phyloP scores from a whole-genome alignment of 345 rosid species.

The Raphanus sativus region DNA sequence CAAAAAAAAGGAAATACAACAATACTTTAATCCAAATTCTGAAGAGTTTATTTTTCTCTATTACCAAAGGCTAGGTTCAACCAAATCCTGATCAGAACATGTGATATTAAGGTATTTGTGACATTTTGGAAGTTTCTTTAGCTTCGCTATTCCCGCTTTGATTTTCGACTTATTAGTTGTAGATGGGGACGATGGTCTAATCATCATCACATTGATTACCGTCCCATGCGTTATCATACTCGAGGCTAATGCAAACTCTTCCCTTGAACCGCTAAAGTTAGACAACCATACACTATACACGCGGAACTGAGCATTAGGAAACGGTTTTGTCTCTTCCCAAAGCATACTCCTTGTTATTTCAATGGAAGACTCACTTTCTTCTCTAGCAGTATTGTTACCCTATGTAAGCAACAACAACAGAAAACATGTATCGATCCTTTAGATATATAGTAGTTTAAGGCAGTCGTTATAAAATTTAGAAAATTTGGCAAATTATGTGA shows the following conservation, averaged over 20 bases:
- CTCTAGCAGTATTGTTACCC: neutral
- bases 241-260: slow-evolving; percentile 16
- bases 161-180: neutral
- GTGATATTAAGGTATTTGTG: neutral
- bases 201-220: neutral
- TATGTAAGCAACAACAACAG: neutral
- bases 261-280: slow-evolving; percentile 4
- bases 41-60: neutral
- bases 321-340: slow-evolving; percentile 9
- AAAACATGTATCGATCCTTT: neutral
- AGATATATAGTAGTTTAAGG: neutral
- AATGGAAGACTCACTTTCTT: slow-evolving; percentile 2
- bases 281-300: neutral
- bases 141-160: neutral
- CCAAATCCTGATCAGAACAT: neutral
- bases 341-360: neutral
- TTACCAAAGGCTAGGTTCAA: neutral
- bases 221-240: neutral
- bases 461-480: neutral
- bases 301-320: neutral
- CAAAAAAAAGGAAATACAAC: neutral
- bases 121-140: neutral
- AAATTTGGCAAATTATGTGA: neutral
- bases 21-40: neutral
- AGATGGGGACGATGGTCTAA: neutral